Conservation (phyloP, 2,329 filamentous ascomycete species). For the Colletotrichum higginsianum region DNA sequence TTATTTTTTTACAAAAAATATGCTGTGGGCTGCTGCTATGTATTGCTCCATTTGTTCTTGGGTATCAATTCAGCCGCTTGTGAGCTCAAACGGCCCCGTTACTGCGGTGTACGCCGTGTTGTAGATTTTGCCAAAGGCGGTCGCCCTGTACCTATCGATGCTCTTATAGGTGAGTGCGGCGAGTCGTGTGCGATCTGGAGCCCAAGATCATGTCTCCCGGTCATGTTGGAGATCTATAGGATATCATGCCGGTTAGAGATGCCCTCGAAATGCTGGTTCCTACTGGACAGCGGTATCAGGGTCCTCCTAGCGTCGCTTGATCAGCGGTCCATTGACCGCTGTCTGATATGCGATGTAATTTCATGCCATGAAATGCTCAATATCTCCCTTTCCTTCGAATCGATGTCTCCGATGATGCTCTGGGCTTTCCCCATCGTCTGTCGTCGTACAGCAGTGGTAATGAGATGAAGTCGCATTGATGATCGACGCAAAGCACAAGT, state of each 20-base stretch:
- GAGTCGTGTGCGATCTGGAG: not conserved
- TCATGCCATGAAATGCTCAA: not conserved
- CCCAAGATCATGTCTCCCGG: not conserved
- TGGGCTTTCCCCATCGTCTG: not conserved
- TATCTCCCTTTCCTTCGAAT: fast-evolving
- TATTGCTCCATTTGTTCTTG: slow-evolving; percentile 13
- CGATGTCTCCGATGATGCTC: not conserved
- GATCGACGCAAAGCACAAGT: no score
- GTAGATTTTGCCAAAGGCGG: not conserved
- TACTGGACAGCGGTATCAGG: not conserved
- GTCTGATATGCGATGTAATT: not conserved
- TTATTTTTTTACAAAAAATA: not conserved
- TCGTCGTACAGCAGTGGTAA: not conserved
- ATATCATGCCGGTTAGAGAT: not conserved
- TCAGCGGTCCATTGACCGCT: not conserved
- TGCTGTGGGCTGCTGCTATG: not conserved
- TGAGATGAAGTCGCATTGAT: not conserved
- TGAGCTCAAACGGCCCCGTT: not conserved
- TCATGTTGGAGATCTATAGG: not conserved
- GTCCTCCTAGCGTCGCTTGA: not conserved
- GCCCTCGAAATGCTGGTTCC: no score
- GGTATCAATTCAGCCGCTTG: slow-evolving; percentile 19
- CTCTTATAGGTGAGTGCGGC: not conserved
- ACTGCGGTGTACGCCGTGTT: not conserved
- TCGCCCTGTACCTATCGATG: not conserved